Percentiles rank a stretch among this genome's conserved stretches.
phyloP scores from a whole-genome alignment of 768 basidiomycete species.

The Lactarius evosmus region DNA sequence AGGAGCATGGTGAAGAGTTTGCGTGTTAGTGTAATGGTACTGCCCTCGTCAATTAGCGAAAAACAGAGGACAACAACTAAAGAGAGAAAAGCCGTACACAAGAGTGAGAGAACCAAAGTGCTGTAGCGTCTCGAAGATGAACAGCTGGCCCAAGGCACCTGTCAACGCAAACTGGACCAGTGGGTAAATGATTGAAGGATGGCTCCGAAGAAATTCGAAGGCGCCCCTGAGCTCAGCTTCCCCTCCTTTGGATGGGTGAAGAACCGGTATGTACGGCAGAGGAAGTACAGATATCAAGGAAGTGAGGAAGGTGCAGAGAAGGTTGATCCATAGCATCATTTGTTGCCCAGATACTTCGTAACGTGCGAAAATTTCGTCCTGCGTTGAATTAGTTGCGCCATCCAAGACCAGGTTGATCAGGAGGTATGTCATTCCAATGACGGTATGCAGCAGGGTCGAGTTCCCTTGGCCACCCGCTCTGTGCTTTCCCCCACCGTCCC shows the following conservation, averaged over 20 bases:
- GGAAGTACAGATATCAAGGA: conserved; percentile 67
- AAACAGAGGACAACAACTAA: background rate
- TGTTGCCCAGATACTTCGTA: conserved; percentile 84
- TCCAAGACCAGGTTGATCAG: conserved; percentile 87
- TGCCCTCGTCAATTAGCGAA: conserved; percentile 33
- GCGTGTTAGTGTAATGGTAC: conserved; percentile 92
- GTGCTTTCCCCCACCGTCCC: conserved; percentile 45
- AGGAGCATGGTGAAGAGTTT: conserved; percentile 98
- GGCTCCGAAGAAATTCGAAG: conserved; percentile 67
- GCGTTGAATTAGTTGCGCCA: conserved; percentile 91
- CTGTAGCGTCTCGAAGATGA: conserved; percentile 95
- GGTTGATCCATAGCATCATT: conserved; percentile 99
- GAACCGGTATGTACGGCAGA: conserved; percentile 76
- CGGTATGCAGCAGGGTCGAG: conserved; percentile 48
- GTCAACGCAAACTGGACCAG: conserved; percentile 83
- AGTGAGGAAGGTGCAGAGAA: conserved; percentile 76
- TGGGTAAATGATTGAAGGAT: conserved; percentile 71
- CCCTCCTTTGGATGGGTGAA: conserved; percentile 63
- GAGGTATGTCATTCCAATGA: conserved; percentile 73
- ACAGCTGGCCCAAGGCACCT: conserved; percentile 92
- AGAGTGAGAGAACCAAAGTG: conserved; percentile 88
- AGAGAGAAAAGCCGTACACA: conserved; percentile 51
- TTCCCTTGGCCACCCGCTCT: conserved; percentile 38
- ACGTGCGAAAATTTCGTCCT: conserved; percentile 89
- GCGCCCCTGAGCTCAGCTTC: conserved; percentile 64